phyloP scores from a whole-genome alignment of 805 yeast species.

The Dipodascopsis tothii region DNA sequence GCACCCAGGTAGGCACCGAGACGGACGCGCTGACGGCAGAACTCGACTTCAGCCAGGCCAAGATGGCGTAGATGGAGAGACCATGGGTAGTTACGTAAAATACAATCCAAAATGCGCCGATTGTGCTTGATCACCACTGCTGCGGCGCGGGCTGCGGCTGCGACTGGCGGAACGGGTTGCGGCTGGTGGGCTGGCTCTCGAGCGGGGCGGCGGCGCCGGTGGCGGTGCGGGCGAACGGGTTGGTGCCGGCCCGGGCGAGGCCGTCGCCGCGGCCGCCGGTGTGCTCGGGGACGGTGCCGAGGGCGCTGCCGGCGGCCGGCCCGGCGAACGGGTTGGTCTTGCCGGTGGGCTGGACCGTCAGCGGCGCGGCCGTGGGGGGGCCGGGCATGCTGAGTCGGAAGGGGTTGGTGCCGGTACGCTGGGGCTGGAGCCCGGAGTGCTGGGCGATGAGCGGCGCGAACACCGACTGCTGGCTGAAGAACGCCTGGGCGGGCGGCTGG shows the following conservation, averaged over 20 bases:
- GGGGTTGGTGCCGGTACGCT: conserved; percentile 15
- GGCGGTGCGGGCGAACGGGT: conserved; percentile 17
- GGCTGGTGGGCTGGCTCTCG: conserved; percentile 12
- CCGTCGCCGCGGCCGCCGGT: conserved; percentile 39
- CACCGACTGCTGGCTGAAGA: neutral
- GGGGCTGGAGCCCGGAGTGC: conserved; percentile 5
- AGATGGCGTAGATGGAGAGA: conserved; percentile 20
- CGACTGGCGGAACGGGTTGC: conserved; percentile 20
- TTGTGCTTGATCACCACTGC: neutral
- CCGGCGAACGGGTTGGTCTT: neutral
- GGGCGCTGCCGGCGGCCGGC: neutral
- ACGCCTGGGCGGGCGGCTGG: neutral
- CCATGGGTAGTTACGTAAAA: neutral
- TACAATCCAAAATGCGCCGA: neutral
- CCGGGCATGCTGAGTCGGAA: conserved; percentile 9
- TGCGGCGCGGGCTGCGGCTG: too few relatives aligned
- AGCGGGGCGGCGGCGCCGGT: conserved; percentile 9
- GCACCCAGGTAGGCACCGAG: conserved; percentile 34
- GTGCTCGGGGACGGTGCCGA: conserved; percentile 42
- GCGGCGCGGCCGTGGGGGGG: conserved; percentile 1
- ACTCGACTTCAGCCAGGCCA: conserved; percentile 36
- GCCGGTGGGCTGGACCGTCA: neutral
- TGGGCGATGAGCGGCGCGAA: too few relatives aligned
- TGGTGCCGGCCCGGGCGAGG: conserved; percentile 17
- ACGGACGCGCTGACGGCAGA: conserved; percentile 19